A percentile compares a stretch with the other conserved stretches of the same genome.
Conservation (phyloP, 192 early-diverging fungal genomes). For the Coemansia sp. region DNA sequence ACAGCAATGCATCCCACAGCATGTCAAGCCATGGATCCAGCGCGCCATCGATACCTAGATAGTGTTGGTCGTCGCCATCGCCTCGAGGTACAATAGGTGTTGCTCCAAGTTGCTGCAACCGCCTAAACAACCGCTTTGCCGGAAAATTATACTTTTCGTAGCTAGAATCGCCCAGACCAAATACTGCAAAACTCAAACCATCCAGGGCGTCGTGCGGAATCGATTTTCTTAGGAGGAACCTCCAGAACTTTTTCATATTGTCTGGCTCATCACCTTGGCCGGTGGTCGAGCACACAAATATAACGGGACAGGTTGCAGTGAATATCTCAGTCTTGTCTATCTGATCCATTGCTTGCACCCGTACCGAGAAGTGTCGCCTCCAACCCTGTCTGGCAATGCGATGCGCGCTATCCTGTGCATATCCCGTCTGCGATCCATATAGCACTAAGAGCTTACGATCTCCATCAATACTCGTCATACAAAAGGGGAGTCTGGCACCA, state of each 20-base stretch:
- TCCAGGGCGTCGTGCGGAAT: constrained; percentile 64
- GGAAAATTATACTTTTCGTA: constrained; percentile 93
- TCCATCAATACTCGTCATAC: not conserved
- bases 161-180: constrained; percentile 95
- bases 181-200: constrained; percentile 76
- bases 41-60: constrained; percentile 84
- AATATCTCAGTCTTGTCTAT: constrained; percentile 59
- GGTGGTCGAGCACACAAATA: constrained; percentile 92
- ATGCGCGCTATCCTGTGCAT: constrained; percentile 86
- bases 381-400: constrained; percentile 75
- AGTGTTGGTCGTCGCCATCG: constrained; percentile 96
- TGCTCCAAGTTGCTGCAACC: constrained; percentile 85
- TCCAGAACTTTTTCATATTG: constrained; percentile 95
- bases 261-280: constrained; percentile 91
- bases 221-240: constrained; percentile 81
- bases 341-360: constrained; percentile 75
- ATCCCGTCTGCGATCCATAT: constrained; percentile 93
- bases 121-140: constrained; percentile 85
- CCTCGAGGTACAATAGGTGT: constrained; percentile 65
- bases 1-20: constrained; percentile 71
- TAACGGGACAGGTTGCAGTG: constrained; percentile 3
- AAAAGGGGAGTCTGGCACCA: too few species aligned
- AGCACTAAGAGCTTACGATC: constrained; percentile 65
- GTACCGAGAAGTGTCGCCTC: constrained; percentile 66
- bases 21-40: constrained; percentile 83